These are phyloP conservation scores for Atkinsonella hypoxylon DNA, from an alignment of 2,329 filamentous ascomycete genomes.

Conservation along the genomic window DNA sequence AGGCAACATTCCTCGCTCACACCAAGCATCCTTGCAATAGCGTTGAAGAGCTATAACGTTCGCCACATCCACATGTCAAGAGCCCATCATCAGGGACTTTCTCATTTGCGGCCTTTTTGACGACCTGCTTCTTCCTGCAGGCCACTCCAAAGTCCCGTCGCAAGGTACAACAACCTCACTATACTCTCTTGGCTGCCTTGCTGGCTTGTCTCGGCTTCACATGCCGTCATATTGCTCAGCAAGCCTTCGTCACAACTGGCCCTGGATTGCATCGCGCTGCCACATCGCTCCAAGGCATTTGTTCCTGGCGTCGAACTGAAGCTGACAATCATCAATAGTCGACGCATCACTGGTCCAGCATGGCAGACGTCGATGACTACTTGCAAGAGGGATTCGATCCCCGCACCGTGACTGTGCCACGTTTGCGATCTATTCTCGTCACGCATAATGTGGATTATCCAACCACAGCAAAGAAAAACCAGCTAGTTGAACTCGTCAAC, in stretches of 20 bases:
- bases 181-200: constrained; percentile 1
- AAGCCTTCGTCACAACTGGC: not conserved
- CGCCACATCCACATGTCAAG: not conserved
- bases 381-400: constrained; percentile 82
- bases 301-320: not conserved
- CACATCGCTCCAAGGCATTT: not conserved
- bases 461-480: constrained; percentile 79
- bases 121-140: constrained; percentile 3
- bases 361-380: constrained; percentile 68
- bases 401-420: constrained; percentile 69
- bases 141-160: not conserved
- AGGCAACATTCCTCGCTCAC: not conserved
- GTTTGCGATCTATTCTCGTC: constrained; percentile 81
- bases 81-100: not conserved
- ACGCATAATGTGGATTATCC: constrained; percentile 79
- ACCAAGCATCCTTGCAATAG: constrained; percentile 6
- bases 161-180: constrained; percentile 1
- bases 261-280: not conserved
- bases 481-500: constrained; percentile 76
- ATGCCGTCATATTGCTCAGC: not conserved
- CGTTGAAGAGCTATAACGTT: not conserved
- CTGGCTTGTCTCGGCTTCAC: constrained; percentile 5
- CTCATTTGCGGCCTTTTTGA: constrained; percentile 6
- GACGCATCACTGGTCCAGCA: constrained; percentile 16
- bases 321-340: constrained; percentile 3